Conservation (phyloP, 768 basidiomycete species). For the Tricholoma flavovirens region DNA sequence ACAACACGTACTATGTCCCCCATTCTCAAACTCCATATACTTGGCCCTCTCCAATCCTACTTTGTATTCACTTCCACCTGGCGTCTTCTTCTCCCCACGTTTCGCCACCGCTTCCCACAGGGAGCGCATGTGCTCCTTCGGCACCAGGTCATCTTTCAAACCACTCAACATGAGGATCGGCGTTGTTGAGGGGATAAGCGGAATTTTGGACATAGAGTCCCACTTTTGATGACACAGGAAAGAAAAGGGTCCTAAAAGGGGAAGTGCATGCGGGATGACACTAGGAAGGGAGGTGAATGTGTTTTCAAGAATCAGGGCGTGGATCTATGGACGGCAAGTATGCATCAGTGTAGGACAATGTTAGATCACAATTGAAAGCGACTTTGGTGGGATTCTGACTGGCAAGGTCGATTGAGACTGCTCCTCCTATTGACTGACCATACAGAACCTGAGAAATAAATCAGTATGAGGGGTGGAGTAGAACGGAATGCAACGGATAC, state of each 20-base stretch:
- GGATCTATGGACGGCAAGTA: slow-evolving; percentile 41
- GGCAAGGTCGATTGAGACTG: slow-evolving; percentile 85
- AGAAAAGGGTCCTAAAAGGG: slow-evolving; percentile 63
- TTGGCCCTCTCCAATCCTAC: slow-evolving; percentile 48
- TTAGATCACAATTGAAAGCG: slow-evolving; percentile 10
- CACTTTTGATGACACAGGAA: slow-evolving; percentile 86
- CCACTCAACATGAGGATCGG: slow-evolving; percentile 87
- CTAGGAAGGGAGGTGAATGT: slow-evolving; percentile 83
- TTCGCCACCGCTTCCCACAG: slow-evolving; percentile 61
- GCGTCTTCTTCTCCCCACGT: slow-evolving; percentile 41
- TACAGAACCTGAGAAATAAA: slow-evolving; percentile 52
- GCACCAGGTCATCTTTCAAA: slow-evolving; percentile 63
- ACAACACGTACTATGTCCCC: slow-evolving; percentile 45
- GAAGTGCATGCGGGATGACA: slow-evolving; percentile 78
- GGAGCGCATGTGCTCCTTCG: slow-evolving; percentile 67
- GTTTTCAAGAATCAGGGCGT: slow-evolving; percentile 85
- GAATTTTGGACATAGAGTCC: slow-evolving; percentile 69
- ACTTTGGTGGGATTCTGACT: slow-evolving; percentile 70
- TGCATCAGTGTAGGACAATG: background rate
- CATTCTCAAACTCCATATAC: slow-evolving; percentile 50
- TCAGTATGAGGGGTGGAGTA: background rate
- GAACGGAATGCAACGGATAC: slow-evolving; percentile 29
- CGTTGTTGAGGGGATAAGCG: slow-evolving; percentile 51
- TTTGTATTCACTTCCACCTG: slow-evolving; percentile 35
- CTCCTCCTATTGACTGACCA: slow-evolving; percentile 88